These are phyloP conservation scores for Hondaea fermentalgiana DNA, from an alignment of 108 stramenopile species.

Conservation along the genomic window DNA sequence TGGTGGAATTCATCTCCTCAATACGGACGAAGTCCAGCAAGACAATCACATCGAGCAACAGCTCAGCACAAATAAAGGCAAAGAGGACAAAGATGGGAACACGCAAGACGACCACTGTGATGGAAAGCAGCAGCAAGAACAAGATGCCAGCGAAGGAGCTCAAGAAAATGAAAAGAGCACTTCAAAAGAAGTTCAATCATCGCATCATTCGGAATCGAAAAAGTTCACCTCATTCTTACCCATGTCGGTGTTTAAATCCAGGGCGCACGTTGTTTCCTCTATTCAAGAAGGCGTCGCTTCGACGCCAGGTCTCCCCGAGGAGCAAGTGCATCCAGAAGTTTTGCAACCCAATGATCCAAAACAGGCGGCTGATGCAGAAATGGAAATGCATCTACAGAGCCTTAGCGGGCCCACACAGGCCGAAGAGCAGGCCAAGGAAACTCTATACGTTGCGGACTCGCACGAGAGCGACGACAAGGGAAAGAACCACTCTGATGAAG, in stretches of 20 bases:
- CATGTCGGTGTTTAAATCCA: too few relatives aligned
- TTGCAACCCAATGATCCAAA: neutral
- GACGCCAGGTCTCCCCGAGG: too few relatives aligned
- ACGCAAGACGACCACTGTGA: neutral
- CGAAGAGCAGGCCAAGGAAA: neutral
- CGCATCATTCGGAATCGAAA: neutral
- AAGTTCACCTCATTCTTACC: neutral
- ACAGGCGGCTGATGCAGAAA: neutral
- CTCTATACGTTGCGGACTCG: neutral
- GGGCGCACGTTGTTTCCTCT: too few relatives aligned
- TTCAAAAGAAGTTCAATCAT: neutral
- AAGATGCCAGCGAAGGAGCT: neutral
- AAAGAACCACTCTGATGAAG: neutral
- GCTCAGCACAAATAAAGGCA: too few relatives aligned
- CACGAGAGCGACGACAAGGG: neutral
- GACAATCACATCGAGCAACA: too few relatives aligned
- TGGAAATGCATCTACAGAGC: neutral
- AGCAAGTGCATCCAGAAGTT: neutral
- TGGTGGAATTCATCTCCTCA: too few relatives aligned
- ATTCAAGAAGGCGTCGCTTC: too few relatives aligned
- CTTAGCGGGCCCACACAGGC: neutral
- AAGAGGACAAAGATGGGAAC: too few relatives aligned
- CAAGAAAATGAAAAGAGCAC: neutral
- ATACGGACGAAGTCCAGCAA: too few relatives aligned
- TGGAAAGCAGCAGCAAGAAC: neutral